Conservation (phyloP, 1,284 basidiomycete species). For the Caloboletus firmus region DNA sequence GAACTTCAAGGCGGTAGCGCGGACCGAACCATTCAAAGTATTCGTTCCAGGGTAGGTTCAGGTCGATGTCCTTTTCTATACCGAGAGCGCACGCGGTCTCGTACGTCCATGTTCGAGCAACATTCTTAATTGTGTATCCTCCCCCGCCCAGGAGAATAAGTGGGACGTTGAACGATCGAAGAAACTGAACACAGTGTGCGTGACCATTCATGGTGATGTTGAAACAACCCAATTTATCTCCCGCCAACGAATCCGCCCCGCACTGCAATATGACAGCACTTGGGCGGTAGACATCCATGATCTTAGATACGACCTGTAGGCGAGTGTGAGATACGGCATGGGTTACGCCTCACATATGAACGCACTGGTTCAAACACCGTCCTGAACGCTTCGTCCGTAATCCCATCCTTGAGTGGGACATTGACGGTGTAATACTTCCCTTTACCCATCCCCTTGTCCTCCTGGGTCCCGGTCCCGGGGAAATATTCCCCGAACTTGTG, state of each 20-base stretch:
- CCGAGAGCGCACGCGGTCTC: slow-evolving; percentile 95
- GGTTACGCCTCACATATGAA: slow-evolving; percentile 10
- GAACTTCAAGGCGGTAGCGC: slow-evolving; percentile 90
- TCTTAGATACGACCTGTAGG: slow-evolving; percentile 75
- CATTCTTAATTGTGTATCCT: slow-evolving; percentile 96
- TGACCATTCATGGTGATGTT: slow-evolving; percentile 96
- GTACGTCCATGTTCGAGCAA: slow-evolving; percentile 93
- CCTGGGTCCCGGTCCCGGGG: slow-evolving; percentile 88
- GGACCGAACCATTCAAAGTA: slow-evolving; percentile 99
- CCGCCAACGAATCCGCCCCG: slow-evolving; percentile 93
- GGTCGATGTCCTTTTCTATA: slow-evolving; percentile 74
- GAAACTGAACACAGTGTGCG: slow-evolving; percentile 86
- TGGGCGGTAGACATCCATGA: slow-evolving; percentile 89
- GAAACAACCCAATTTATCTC: slow-evolving; percentile 96
- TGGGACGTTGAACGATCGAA: slow-evolving; percentile 84
- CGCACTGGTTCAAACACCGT: slow-evolving; percentile 88
- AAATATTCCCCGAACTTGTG: slow-evolving; percentile 99
- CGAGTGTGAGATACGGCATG: slow-evolving; percentile 1
- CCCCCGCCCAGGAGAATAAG: slow-evolving; percentile 93
- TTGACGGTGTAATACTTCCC: slow-evolving; percentile 94
- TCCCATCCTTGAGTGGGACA: slow-evolving; percentile 91
- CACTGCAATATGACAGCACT: slow-evolving; percentile 93
- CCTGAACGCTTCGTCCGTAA: slow-evolving; percentile 81
- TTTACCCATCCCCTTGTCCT: slow-evolving; percentile 83
- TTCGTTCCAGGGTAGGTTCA: slow-evolving; percentile 90